These are phyloP conservation scores for Pythium dissimile DNA, from an alignment of 352 stramenopile genomes.

Conservation along the genomic window DNA sequence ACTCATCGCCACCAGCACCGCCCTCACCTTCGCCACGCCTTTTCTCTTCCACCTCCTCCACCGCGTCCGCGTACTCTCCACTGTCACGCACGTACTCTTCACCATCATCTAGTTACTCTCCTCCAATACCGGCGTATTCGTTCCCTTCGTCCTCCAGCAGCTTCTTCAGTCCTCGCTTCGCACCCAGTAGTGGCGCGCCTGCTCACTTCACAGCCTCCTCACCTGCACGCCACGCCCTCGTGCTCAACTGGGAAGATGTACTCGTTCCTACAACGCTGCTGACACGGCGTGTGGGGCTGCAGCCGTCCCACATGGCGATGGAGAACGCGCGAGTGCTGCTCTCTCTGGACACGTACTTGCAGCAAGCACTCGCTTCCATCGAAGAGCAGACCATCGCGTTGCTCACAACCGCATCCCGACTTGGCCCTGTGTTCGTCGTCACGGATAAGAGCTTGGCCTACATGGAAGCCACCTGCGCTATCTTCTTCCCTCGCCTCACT, in stretches of 20 bases:
- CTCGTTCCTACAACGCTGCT: conserved; percentile 44
- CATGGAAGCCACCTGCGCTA: conserved; percentile 38
- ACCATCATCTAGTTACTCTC: neutral
- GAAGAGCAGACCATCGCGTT: conserved; percentile 49
- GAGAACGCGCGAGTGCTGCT: conserved; percentile 29
- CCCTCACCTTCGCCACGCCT: neutral
- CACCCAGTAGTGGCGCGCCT: neutral
- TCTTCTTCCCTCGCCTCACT: conserved; percentile 46
- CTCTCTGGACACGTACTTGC: conserved; percentile 41
- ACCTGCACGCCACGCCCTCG: conserved; percentile 24
- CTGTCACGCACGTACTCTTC: neutral
- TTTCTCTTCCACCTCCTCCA: neutral
- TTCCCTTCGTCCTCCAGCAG: neutral
- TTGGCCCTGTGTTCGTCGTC: conserved; percentile 47
- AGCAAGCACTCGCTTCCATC: conserved; percentile 46
- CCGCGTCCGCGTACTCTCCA: neutral
- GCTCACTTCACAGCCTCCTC: conserved; percentile 1
- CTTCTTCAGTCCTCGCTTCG: neutral
- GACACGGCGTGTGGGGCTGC: conserved; percentile 34
- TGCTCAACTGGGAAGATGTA: conserved; percentile 62
- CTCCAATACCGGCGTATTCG: neutral
- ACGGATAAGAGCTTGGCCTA: conserved; percentile 41
- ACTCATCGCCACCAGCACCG: neutral
- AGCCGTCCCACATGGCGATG: conserved; percentile 28
- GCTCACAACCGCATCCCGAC: conserved; percentile 26